These are phyloP conservation scores for Thyridium curvatum DNA, from an alignment of 2,329 filamentous ascomycete species.

Conservation along the genomic window DNA sequence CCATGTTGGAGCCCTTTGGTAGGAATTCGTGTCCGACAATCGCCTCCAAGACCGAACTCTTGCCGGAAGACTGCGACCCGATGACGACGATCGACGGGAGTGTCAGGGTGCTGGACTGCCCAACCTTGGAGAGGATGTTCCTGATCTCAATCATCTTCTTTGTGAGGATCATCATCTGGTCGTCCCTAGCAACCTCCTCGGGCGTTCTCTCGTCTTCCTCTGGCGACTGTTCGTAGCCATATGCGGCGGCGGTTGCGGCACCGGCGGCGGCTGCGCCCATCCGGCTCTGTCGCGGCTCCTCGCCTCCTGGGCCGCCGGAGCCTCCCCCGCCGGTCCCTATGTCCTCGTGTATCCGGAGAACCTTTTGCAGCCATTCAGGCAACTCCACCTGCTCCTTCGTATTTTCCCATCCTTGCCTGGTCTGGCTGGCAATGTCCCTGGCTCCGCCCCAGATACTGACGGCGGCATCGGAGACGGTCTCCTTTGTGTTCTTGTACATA, in stretches of 20 bases:
- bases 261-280: constrained; percentile 55
- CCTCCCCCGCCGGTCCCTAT: constrained; percentile 43
- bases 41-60: constrained; percentile 93
- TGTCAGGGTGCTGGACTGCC: constrained; percentile 81
- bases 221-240: constrained; percentile 66
- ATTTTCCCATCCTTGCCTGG: constrained; percentile 72
- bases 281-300: constrained; percentile 54
- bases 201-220: constrained; percentile 57
- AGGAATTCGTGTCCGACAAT: constrained; percentile 98
- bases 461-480: constrained; percentile 64
- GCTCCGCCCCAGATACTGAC: constrained; percentile 65
- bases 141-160: constrained; percentile 99
- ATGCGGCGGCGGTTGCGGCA: constrained; percentile 69
- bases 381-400: constrained; percentile 71
- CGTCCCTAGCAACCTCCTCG: constrained; percentile 71
- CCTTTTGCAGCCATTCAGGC: constrained; percentile 71
- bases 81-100: constrained; percentile 98
- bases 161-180: constrained; percentile 99
- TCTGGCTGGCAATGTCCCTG: constrained; percentile 71
- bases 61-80: constrained; percentile 95
- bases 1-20: constrained; percentile 98
- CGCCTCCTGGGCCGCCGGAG: constrained; percentile 41
- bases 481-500: constrained; percentile 65
- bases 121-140: constrained; percentile 83
- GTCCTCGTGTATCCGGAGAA: constrained; percentile 58